A percentile compares a stretch with the other conserved stretches of the same genome.
These are phyloP conservation scores for Pneumocystis sp. DNA, from an alignment of 1,139 yeast genomes.

Conservation along the genomic window DNA sequence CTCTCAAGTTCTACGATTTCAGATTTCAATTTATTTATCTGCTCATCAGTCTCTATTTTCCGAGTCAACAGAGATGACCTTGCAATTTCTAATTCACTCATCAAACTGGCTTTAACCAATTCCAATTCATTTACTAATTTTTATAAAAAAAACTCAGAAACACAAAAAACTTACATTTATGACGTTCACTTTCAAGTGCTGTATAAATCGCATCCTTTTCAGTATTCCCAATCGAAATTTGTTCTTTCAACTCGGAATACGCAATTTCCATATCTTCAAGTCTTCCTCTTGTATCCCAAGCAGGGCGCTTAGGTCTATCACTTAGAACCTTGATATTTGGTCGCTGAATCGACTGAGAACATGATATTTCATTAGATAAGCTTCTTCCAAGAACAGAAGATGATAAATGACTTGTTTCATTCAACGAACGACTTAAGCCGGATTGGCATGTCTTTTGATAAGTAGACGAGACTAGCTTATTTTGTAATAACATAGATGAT, in stretches of 20 bases:
- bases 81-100: background rate
- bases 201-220: background rate
- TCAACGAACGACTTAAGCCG: background rate
- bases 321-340: background rate
- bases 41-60: background rate
- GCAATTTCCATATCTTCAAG: constrained; percentile 15
- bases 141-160: background rate
- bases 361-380: background rate
- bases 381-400: background rate
- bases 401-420: background rate
- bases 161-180: background rate
- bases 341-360: background rate
- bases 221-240: constrained; percentile 2
- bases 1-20: background rate
- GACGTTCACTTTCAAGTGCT: constrained; percentile 1
- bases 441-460: background rate
- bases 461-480: background rate
- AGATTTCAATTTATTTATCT: background rate
- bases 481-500: background rate
- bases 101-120: background rate
- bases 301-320: constrained; percentile 4
- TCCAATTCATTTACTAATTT: background rate
- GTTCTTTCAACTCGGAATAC: constrained; percentile 7
- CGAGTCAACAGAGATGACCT: background rate
- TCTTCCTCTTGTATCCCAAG: constrained; percentile 16